Evolutionary conservation across 352 stramenopile genomes (phyloP).

Genomic region (Phytophthora idaei): DNA sequence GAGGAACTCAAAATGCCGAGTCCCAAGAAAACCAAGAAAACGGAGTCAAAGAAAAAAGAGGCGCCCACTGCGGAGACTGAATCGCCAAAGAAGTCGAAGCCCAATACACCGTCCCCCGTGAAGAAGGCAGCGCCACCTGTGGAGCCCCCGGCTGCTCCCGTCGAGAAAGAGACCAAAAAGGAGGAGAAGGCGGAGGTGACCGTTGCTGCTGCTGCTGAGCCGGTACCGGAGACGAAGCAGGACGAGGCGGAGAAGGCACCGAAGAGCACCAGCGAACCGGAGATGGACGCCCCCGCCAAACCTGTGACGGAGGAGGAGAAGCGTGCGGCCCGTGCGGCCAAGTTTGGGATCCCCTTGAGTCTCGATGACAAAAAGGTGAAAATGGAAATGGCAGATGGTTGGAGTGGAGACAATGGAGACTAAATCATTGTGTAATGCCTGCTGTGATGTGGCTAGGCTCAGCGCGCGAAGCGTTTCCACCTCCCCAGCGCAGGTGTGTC

Average conservation of each 20-base stretch:
- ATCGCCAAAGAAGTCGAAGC: slow-evolving; percentile 29
- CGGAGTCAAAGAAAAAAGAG: slow-evolving; percentile 36
- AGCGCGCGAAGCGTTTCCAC: slow-evolving; percentile 85
- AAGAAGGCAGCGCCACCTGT: slow-evolving; percentile 29
- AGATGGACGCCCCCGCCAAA: slow-evolving; percentile 31
- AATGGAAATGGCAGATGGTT: neutral
- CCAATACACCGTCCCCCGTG: slow-evolving; percentile 10
- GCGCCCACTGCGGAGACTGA: slow-evolving; percentile 5
- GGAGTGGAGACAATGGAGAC: neutral
- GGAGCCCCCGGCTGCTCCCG: slow-evolving; percentile 7
- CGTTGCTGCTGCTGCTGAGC: slow-evolving; percentile 8
- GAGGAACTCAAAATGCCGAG: slow-evolving; percentile 60
- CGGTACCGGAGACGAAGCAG: slow-evolving; percentile 15
- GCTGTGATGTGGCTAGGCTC: slow-evolving; percentile 38
- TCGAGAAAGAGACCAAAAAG: slow-evolving; percentile 23
- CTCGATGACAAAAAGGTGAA: slow-evolving; percentile 79
- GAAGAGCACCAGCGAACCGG: slow-evolving; percentile 9
- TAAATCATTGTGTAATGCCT: slow-evolving; percentile 3
- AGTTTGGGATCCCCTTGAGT: slow-evolving; percentile 78
- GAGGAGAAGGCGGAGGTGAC: slow-evolving; percentile 19
- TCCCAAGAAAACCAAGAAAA: slow-evolving; percentile 44
- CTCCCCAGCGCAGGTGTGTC: slow-evolving; percentile 45
- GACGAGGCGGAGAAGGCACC: slow-evolving; percentile 11
- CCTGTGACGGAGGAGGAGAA: slow-evolving; percentile 78
- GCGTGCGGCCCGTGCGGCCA: slow-evolving; percentile 73